These are phyloP conservation scores for Colletotrichum eremochloae DNA, from an alignment of 2,329 filamentous ascomycete species.

Conservation along the genomic window DNA sequence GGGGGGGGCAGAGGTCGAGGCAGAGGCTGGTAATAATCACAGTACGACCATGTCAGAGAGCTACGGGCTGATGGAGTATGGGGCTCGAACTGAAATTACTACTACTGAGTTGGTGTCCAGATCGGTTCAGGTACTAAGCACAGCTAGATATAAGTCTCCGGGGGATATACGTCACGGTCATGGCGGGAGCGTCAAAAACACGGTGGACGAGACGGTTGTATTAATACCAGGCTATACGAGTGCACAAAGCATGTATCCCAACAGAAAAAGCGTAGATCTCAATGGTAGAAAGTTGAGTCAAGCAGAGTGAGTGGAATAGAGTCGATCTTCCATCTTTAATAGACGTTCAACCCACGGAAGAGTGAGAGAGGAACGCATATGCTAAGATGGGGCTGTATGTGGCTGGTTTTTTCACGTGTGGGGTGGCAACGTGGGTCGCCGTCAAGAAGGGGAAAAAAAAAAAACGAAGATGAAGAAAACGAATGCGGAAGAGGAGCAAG, in stretches of 20 bases:
- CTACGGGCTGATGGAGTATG: neutral
- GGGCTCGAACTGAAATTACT: no score
- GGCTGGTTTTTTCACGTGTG: slow-evolving; percentile 30
- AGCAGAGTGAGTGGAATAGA: slow-evolving; percentile 66
- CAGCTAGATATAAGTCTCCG: neutral
- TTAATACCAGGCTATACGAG: slow-evolving; percentile 5
- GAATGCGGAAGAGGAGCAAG: neutral
- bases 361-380: slow-evolving; percentile 66
- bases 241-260: slow-evolving; percentile 54
- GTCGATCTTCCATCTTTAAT: slow-evolving; percentile 67
- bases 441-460: neutral
- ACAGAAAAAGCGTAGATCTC: slow-evolving; percentile 63
- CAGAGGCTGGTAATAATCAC: slow-evolving; percentile 21
- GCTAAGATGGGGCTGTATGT: slow-evolving; percentile 63
- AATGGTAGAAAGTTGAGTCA: slow-evolving; percentile 56
- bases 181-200: neutral
- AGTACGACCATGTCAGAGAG: neutral
- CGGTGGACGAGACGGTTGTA: neutral
- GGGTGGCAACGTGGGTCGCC: slow-evolving; percentile 7
- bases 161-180: neutral
- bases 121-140: no score
- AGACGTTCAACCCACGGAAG: slow-evolving; percentile 67
- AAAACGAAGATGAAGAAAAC: neutral
- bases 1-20: slow-evolving; percentile 46
- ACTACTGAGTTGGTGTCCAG: neutral